Evolutionary conservation across 2,329 filamentous ascomycete genomes (phyloP), one percentile per base, ranked within the genome.

Genomic region (Diaporthe batatas): DNA sequence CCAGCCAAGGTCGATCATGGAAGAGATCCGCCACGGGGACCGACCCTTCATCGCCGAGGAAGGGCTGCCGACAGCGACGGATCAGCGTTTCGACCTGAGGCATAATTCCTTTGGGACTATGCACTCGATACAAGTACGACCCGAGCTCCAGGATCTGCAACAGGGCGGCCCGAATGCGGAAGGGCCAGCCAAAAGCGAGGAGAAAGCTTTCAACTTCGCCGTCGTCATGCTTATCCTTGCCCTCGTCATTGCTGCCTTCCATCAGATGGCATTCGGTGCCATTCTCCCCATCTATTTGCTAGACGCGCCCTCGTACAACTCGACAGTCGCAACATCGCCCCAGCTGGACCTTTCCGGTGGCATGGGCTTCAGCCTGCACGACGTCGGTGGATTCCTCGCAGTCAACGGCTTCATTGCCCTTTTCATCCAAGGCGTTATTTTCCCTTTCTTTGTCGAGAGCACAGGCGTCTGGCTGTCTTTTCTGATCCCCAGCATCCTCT

Each of bases 401-500:
- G 82, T 92, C 68, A 93, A 94, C 76, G 71, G 93, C 3, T 82
- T 92, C 75, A 90, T 95, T 71, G 92, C 92, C 0, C 86, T 95
- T 0, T 85, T 92, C 76, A 91, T 95, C 57, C 93, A 95, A 81
- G 93, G 88, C 1, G 81, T 94, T 58, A 84, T 95, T 39, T 74
- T 74, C 10, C 73, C 73, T 2, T 29, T 74, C n/a, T 67, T 73
- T 6, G 73, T 74, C 36, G 86, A 89, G 70, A 87, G 84, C 75
- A 83, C 94, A 18, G 92, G 92, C 1, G 86, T 94, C 1, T 94
- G 91, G 91, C 86, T 84, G 65, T 86, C 92, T 0, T 92, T 94
- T 77, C 82, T 93, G 51, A 75, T 90, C 47, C 91, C 92, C 76
- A 90, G 92, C 0, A 77, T 91, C 14, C 83, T 92, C 1, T 92